Evolutionary conservation across 2,329 filamentous ascomycete genomes (phyloP).

Genomic region (Didymella keratinophila): DNA sequence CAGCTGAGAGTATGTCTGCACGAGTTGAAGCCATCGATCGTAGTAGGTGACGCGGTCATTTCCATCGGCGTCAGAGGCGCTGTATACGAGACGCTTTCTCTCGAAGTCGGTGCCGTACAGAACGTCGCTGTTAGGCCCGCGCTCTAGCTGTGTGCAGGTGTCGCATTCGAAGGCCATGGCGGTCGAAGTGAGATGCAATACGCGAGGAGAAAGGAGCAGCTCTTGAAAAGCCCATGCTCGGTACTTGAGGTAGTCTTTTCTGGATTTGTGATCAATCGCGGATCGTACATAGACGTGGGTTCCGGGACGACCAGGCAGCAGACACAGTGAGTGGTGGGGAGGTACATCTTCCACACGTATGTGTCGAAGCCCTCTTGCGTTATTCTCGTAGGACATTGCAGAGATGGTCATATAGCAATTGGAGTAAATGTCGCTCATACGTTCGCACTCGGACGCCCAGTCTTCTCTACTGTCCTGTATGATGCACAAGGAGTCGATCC

Average conservation of each 20-base stretch:
- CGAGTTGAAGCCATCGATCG: slow-evolving; percentile 16
- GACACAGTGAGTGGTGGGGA: slow-evolving; percentile 2
- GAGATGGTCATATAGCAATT: slow-evolving; percentile 15
- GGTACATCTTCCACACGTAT: not conserved
- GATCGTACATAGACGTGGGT: slow-evolving; percentile 7
- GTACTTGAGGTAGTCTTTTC: slow-evolving; percentile 7
- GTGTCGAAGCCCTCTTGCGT: slow-evolving; percentile 3
- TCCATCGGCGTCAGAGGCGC: not conserved
- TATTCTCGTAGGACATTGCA: slow-evolving; percentile 19
- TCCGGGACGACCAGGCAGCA: not conserved
- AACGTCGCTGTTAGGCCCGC: slow-evolving; percentile 8
- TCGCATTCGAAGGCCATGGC: slow-evolving; percentile 31
- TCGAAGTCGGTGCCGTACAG: slow-evolving; percentile 7
- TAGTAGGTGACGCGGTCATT: not conserved
- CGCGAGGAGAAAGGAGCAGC: slow-evolving; percentile 27
- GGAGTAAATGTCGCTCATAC: slow-evolving; percentile 14
- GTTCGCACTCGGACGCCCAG: slow-evolving; percentile 12
- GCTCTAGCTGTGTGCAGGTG: slow-evolving; percentile 10
- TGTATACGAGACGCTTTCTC: slow-evolving; percentile 8
- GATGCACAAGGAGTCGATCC: slow-evolving; percentile 21
- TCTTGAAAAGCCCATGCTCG: slow-evolving; percentile 34
- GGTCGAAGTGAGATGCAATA: slow-evolving; percentile 25
- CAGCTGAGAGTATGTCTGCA: slow-evolving; percentile 14
- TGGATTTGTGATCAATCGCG: slow-evolving; percentile 12
- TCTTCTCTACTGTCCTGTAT: slow-evolving; percentile 20